These are phyloP conservation scores for Hemerocallis citrina DNA, from an alignment of 106 monocot genomes.

Conservation along the genomic window DNA sequence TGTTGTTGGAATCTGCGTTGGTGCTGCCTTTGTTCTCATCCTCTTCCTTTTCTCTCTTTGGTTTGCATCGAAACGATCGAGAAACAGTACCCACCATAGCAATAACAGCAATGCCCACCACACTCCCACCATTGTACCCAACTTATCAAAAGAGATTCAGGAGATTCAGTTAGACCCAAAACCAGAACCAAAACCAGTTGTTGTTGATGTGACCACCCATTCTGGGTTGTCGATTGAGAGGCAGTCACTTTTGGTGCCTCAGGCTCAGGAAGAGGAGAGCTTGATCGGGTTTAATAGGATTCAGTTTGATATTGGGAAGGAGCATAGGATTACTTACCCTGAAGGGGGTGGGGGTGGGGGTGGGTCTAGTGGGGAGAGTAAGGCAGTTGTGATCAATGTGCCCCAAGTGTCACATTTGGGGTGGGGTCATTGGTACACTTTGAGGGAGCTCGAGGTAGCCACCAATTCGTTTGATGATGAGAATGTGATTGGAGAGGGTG, in stretches of 20 bases:
- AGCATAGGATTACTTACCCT: constrained; percentile 57
- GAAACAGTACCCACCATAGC: not conserved
- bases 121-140: constrained; percentile 17
- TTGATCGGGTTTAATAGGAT: constrained; percentile 30
- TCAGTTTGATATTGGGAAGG: constrained; percentile 64
- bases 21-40: constrained; percentile 69
- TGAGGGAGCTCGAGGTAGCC: constrained; percentile 77
- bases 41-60: constrained; percentile 78
- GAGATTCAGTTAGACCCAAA: constrained; percentile 35
- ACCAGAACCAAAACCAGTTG: constrained; percentile 2
- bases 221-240: constrained; percentile 8
- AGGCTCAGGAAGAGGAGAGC: constrained; percentile 8
- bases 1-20: constrained; percentile 65
- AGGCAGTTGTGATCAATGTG: constrained; percentile 9
- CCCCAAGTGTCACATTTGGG: constrained; percentile 87
- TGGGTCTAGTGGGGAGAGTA: constrained; percentile 2
- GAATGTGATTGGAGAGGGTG: constrained; percentile 84
- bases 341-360: constrained; percentile 18
- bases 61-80: constrained; percentile 27
- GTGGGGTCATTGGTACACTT: constrained; percentile 93
- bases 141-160: constrained; percentile 44
- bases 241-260: constrained; percentile 7
- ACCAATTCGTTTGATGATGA: constrained; percentile 70
- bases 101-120: not conserved
- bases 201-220: constrained; percentile 1